phyloP scores from a whole-genome alignment of 768 basidiomycete species.

The Suillus lakei region DNA sequence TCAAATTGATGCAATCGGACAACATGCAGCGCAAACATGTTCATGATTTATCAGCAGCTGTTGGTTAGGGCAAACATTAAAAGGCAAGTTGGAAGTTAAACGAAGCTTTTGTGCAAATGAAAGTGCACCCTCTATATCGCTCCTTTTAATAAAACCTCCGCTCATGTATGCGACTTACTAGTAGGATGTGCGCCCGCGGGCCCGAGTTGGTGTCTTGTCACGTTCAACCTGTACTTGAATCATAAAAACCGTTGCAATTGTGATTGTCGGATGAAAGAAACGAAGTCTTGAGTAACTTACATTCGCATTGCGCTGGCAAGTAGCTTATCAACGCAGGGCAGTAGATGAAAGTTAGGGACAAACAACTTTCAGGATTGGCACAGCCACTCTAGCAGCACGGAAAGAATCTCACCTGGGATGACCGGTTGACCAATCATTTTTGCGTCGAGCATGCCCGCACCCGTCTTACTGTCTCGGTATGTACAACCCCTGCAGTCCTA shows the following conservation, averaged over 20 bases:
- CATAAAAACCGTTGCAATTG: background rate
- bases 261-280: background rate
- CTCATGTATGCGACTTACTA: background rate
- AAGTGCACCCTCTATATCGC: background rate
- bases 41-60: too few relatives aligned
- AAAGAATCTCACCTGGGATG: background rate
- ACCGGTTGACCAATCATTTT: background rate
- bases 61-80: too few relatives aligned
- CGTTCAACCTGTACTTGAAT: background rate
- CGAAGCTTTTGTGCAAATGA: background rate
- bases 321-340: too few relatives aligned
- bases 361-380: background rate
- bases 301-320: background rate
- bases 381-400: background rate
- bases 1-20: background rate
- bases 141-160: background rate
- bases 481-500: slow-evolving; percentile 11
- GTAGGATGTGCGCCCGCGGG: background rate
- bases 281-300: background rate
- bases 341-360: too few relatives aligned
- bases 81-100: background rate
- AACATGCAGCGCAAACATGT: background rate
- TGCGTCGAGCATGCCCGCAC: slow-evolving; percentile 45
- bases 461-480: slow-evolving; percentile 38
- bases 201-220: background rate